Conservation (phyloP, 352 stramenopile species). For the Phytophthora niederhauseri region DNA sequence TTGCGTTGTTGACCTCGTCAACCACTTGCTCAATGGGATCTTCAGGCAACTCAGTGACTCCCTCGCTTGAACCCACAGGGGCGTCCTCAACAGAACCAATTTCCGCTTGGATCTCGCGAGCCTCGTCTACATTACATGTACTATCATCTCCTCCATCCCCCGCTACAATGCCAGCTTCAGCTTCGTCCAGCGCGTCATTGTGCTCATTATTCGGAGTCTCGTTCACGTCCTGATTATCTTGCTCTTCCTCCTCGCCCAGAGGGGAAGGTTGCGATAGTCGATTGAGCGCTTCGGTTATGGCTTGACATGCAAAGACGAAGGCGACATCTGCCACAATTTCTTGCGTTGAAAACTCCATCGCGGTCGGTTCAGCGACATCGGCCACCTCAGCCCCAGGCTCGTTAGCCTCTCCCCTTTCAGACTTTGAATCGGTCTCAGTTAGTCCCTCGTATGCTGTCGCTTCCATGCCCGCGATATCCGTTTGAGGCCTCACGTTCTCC, state of each 20-base stretch:
- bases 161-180: background rate
- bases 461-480: background rate
- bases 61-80: background rate
- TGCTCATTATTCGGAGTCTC: constrained; percentile 1
- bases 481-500: background rate
- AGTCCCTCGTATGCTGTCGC: background rate
- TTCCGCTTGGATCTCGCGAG: background rate
- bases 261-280: constrained; percentile 3
- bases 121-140: background rate
- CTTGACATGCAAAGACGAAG: constrained; percentile 14
- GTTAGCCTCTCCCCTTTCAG: background rate
- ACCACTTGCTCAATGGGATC: background rate
- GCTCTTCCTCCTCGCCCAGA: background rate
- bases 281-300: constrained; percentile 23
- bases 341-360: constrained; percentile 12
- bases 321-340: constrained; percentile 18
- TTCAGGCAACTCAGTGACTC: background rate
- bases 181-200: background rate
- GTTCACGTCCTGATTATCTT: background rate
- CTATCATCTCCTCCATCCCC: background rate
- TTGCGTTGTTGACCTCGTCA: background rate
- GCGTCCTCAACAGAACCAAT: background rate
- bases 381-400: background rate
- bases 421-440: background rate
- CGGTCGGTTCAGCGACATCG: background rate